Base-by-base conservation (phyloP, 305 asterid species). In the Andrographis paniculata region DNA sequence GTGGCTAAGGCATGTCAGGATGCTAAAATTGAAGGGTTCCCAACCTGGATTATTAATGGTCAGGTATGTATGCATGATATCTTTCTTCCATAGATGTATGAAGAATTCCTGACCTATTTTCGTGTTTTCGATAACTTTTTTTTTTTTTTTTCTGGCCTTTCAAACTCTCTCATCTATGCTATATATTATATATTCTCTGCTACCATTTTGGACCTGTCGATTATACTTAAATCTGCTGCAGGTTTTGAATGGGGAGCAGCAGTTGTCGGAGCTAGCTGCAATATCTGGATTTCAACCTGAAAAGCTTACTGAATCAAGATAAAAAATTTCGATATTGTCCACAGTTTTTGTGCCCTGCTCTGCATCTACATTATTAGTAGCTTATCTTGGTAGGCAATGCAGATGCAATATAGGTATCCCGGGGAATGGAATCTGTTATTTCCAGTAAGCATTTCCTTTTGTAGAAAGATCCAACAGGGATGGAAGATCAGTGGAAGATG, bases 21-120 rank as follows among this genome's bases (percentile, higher is more conserved):
- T 50, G 72, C 55, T 45, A 77, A 80, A 63, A 79, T 89, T 23
- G 79, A 86, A 73, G 98, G 88, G 31, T 89, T 89, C 61, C 98
- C 96, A 4, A 80, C 93, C 55, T 89, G 98, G 98, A 68, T 66
- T 59, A 82, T 89, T 57, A 81, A 85, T 39, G 96, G 83, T 31
- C 73, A 82, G 96, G 95, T 85, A 62, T 16, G 64, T n/a, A n/a
- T n/a, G 94, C 76, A 60, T 24, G 65, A 45, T 45, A 44, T 50
- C 45, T 42, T 4, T 6, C 31, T 41, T 53, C 21, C 12, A 35
- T 24, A 31, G 6, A 49, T 45, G 30, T 48, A 52, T 48, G 24
- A 21, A 38, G 9, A 20, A 18, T 8, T 16, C 17, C 21, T n/a
- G 6, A 3, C n/a, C 17, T 20, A 3, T 9, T 16, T 4, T 17